These are phyloP conservation scores for Penicillium freii DNA, from an alignment of 2,329 filamentous ascomycete genomes.

Conservation along the genomic window DNA sequence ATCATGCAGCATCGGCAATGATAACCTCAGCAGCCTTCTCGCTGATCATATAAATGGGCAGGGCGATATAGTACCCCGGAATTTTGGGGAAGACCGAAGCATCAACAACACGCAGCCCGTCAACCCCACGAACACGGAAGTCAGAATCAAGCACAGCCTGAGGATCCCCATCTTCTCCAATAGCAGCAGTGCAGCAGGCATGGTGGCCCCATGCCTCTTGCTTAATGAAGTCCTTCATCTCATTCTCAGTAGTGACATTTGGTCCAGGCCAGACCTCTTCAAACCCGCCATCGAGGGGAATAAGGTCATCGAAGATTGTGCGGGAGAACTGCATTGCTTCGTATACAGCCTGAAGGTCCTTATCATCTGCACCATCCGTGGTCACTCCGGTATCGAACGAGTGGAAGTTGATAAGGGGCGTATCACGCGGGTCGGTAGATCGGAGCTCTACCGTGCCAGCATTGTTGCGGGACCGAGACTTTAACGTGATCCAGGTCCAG, in stretches of 20 bases:
- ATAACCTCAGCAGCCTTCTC: constrained; percentile 64
- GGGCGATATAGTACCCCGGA: constrained; percentile 54
- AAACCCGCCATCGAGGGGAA: constrained; percentile 47
- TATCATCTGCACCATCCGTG: constrained; percentile 44
- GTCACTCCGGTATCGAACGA: constrained; percentile 48
- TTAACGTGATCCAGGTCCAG: constrained; percentile 53
- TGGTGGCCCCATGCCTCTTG: constrained; percentile 58
- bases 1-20: constrained; percentile 16
- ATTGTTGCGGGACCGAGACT: constrained; percentile 61
- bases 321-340: constrained; percentile 58
- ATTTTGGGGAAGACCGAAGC: constrained; percentile 57
- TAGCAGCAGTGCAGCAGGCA: constrained; percentile 54
- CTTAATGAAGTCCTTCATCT: constrained; percentile 50
- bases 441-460: constrained; percentile 61
- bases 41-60: constrained; percentile 56
- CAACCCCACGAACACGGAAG: constrained; percentile 57
- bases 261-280: constrained; percentile 45
- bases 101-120: constrained; percentile 60
- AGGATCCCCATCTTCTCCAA: constrained; percentile 53
- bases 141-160: constrained; percentile 55
- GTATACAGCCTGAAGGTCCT: constrained; percentile 53
- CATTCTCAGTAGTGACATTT: constrained; percentile 43
- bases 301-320: constrained; percentile 43
- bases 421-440: constrained; percentile 61
- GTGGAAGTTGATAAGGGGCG: constrained; percentile 62